Conservation (phyloP, 371 early-diverging fungal species). For the Mortierella sp. region DNA sequence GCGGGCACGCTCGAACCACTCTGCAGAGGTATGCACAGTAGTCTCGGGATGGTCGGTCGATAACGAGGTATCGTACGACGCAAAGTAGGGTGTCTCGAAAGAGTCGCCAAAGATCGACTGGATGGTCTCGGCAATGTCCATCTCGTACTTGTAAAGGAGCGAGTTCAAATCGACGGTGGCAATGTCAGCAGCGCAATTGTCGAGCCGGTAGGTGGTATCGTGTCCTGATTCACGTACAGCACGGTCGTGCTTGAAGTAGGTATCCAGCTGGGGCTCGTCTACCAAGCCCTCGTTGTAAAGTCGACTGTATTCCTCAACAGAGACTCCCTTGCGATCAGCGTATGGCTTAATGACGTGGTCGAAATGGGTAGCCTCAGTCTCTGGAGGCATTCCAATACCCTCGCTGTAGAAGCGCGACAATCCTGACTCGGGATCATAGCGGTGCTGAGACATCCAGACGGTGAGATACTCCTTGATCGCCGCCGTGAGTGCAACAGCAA, state of each 20-base stretch:
- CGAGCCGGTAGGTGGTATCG: constrained; percentile 96
- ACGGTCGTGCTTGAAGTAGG: constrained; percentile 96
- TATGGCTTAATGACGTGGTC: constrained; percentile 91
- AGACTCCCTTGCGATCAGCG: constrained; percentile 78
- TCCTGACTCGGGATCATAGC: constrained; percentile 84
- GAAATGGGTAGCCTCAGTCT: constrained; percentile 96
- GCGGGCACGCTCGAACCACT: constrained; percentile 70
- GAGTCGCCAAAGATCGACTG: constrained; percentile 71
- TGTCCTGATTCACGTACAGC: constrained; percentile 98
- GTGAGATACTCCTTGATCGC: constrained; percentile 93
- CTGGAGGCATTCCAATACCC: constrained; percentile 96
- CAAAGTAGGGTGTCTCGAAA: constrained; percentile 57
- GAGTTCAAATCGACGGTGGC: constrained; percentile 95
- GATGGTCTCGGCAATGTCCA: constrained; percentile 89
- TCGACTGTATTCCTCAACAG: constrained; percentile 79
- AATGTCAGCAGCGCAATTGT: constrained; percentile 91
- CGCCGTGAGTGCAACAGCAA: constrained; percentile 78
- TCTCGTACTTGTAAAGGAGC: constrained; percentile 95
- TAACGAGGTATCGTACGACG: constrained; percentile 24
- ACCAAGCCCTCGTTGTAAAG: constrained; percentile 78
- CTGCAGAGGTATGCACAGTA: constrained; percentile 59
- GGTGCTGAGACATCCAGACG: constrained; percentile 91
- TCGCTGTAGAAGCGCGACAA: constrained; percentile 90
- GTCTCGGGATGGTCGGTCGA: constrained; percentile 26
- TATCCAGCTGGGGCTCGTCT: constrained; percentile 88